Percentiles rank a stretch among this genome's conserved stretches.
phyloP scores from a whole-genome alignment of 1,139 yeast species.

The Geotrichum australiense region DNA sequence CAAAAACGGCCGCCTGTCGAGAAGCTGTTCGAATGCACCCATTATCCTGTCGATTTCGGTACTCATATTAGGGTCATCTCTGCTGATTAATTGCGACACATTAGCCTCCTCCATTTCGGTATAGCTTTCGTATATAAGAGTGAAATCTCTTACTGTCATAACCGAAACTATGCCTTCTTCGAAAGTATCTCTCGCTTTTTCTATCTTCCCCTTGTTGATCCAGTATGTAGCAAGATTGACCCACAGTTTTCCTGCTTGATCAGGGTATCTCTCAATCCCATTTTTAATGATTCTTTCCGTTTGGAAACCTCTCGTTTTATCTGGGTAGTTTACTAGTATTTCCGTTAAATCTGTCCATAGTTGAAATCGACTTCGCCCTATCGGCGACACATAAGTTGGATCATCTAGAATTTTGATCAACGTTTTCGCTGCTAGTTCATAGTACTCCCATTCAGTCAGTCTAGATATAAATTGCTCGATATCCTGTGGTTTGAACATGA shows the following conservation, averaged over 20 bases:
- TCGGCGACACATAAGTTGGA: conserved; percentile 32
- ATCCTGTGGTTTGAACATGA: conserved; percentile 37
- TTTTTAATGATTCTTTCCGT: conserved; percentile 37
- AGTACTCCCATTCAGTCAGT: conserved; percentile 26
- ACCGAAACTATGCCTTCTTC: conserved; percentile 44
- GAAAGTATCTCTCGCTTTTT: conserved; percentile 44
- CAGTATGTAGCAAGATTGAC: conserved; percentile 47
- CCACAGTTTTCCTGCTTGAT: conserved; percentile 49
- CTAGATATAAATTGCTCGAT: conserved; percentile 31
- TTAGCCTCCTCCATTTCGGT: conserved; percentile 55
- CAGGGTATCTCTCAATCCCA: conserved; percentile 49
- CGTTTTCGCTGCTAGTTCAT: conserved; percentile 29
- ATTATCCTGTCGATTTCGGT: conserved; percentile 41
- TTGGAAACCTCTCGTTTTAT: conserved; percentile 20
- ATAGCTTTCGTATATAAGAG: conserved; percentile 55
- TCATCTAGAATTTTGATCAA: conserved; percentile 32
- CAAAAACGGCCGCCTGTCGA: conserved; percentile 49
- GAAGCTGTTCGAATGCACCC: conserved; percentile 47
- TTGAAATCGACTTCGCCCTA: conserved; percentile 38
- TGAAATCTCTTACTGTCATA: conserved; percentile 54
- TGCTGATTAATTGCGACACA: conserved; percentile 37
- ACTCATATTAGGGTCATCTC: conserved; percentile 28
- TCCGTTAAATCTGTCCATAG: conserved; percentile 47
- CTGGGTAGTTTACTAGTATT: conserved; percentile 34
- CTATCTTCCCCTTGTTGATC: conserved; percentile 35